These are phyloP conservation scores for Codiaeum variegatum DNA, from an alignment of 441 rosid species.

Conservation along the genomic window DNA sequence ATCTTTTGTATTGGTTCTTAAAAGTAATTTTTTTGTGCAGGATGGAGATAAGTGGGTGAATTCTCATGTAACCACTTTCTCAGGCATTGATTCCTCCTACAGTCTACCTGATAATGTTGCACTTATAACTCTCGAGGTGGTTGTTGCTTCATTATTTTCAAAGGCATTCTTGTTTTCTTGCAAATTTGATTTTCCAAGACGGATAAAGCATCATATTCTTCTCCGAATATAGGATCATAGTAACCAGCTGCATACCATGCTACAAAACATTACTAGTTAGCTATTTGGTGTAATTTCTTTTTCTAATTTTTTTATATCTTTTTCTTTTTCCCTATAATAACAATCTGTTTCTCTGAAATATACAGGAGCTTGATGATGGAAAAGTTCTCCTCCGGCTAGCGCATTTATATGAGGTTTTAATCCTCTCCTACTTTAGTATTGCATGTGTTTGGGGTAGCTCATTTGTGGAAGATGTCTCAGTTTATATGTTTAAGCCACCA, in stretches of 20 bases:
- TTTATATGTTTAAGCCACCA: neutral
- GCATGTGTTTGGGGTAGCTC: neutral
- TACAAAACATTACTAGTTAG: neutral
- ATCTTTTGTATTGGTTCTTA: slow-evolving; percentile 15
- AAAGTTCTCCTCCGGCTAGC: slow-evolving; percentile 49
- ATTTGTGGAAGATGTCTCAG: neutral
- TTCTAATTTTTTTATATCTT: neutral
- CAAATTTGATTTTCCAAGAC: slow-evolving; percentile 7
- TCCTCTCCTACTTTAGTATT: neutral
- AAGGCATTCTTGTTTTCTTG: neutral
- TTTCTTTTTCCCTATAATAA: neutral
- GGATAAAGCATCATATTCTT: neutral
- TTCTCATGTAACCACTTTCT: slow-evolving; percentile 39
- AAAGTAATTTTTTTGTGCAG: slow-evolving; percentile 22
- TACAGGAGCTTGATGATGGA: slow-evolving; percentile 49
- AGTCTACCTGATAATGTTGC: slow-evolving; percentile 51
- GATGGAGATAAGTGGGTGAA: slow-evolving; percentile 40
- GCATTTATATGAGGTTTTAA: slow-evolving; percentile 46
- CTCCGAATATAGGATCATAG: neutral
- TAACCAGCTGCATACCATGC: neutral
- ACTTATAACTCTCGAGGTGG: slow-evolving; percentile 44
- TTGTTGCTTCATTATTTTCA: neutral
- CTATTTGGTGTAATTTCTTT: neutral
- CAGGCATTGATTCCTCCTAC: slow-evolving; percentile 47
- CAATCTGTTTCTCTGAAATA: slow-evolving; percentile 8